phyloP scores from a whole-genome alignment of 768 basidiomycete genomes.

The Boletus vermiculosoides region DNA sequence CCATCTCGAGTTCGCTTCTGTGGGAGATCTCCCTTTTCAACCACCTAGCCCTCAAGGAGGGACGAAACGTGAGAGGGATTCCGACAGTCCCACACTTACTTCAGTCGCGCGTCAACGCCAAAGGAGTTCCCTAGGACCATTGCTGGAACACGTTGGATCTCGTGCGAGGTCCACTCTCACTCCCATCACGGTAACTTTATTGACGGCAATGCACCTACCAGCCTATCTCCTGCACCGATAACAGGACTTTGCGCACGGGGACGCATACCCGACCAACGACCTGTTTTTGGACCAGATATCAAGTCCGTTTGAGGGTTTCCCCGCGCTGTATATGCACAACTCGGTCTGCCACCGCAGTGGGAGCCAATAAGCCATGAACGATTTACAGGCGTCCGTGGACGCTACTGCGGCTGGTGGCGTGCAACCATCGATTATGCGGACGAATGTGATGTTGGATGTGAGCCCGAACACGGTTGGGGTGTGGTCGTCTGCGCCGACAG shows the following conservation, averaged over 20 bases:
- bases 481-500: slow-evolving; percentile 61
- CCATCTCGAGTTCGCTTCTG: slow-evolving; percentile 55
- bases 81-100: slow-evolving; percentile 43
- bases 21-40: slow-evolving; percentile 69
- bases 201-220: slow-evolving; percentile 2
- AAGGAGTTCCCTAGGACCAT: slow-evolving; percentile 27
- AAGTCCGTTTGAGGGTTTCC: slow-evolving; percentile 6
- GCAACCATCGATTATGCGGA: slow-evolving; percentile 4
- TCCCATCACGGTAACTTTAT: slow-evolving; percentile 7
- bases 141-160: slow-evolving; percentile 37
- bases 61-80: slow-evolving; percentile 64
- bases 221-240: not conserved
- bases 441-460: slow-evolving; percentile 22
- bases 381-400: slow-evolving; percentile 20
- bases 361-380: not conserved
- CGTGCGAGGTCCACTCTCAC: slow-evolving; percentile 22
- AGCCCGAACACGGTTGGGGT: slow-evolving; percentile 55
- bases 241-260: slow-evolving; percentile 5
- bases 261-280: slow-evolving; percentile 21
- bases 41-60: slow-evolving; percentile 47
- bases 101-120: not conserved
- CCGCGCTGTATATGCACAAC: slow-evolving; percentile 1
- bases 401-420: not conserved
- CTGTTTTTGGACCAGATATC: slow-evolving; percentile 23
- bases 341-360: not conserved